Conservation (phyloP, 2,329 filamentous ascomycete species). For the Ophiostoma novo-ulmi region DNA sequence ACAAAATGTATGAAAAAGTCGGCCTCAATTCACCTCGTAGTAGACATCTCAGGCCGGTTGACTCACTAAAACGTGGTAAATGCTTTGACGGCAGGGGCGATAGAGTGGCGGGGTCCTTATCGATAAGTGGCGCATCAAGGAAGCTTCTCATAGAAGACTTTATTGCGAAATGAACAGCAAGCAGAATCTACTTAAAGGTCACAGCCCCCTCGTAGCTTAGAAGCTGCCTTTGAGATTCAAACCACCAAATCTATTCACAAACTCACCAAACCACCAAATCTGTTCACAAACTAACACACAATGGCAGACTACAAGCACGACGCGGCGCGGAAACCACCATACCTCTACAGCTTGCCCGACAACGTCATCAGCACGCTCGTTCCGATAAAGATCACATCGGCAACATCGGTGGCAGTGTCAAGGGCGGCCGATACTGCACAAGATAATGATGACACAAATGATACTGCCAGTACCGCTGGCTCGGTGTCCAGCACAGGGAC, state of each 20-base stretch:
- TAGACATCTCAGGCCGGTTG: constrained; percentile 16
- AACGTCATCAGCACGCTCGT: constrained; percentile 66
- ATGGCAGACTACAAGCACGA: constrained; percentile 37
- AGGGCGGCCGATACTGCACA: neutral
- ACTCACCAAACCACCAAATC: too few species aligned
- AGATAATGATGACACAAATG: constrained; percentile 23
- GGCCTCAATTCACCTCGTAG: neutral
- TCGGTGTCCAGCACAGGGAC: neutral
- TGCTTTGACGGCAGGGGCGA: neutral
- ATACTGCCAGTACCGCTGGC: neutral
- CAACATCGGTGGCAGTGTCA: neutral
- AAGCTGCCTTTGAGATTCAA: neutral
- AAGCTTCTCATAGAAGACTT: neutral
- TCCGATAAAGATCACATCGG: constrained; percentile 45
- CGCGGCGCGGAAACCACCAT: constrained; percentile 48
- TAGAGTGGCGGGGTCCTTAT: constrained; percentile 20
- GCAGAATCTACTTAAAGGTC: neutral
- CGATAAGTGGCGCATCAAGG: constrained; percentile 16
- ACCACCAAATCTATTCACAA: neutral
- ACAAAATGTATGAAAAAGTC: neutral
- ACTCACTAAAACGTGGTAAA: constrained; percentile 16
- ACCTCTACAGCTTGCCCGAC: constrained; percentile 72
- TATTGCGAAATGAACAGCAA: neutral
- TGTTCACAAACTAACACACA: too few species aligned
- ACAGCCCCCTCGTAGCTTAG: neutral